phyloP scores from a whole-genome alignment of 2,329 filamentous ascomycete genomes.

The Neofusicoccum parvum region DNA sequence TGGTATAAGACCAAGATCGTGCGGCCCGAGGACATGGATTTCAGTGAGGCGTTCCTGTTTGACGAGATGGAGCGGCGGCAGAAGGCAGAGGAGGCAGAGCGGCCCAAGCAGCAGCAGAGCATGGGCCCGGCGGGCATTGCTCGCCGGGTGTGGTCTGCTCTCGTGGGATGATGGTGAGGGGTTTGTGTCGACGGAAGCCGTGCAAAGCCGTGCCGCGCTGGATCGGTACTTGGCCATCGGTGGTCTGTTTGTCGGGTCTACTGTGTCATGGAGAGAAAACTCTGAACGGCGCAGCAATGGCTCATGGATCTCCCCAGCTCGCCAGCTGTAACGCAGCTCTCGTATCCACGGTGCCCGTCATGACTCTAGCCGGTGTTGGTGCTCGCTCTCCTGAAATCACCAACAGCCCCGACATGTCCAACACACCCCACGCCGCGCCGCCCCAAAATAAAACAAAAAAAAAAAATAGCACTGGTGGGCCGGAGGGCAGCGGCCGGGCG shows the following conservation, averaged over 20 bases:
- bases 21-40: conserved; percentile 18
- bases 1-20: conserved; percentile 20
- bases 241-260: neutral
- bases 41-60: conserved; percentile 17
- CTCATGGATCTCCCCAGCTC: neutral
- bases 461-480: neutral
- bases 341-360: neutral
- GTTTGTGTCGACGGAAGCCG: neutral
- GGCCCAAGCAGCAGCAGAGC: neutral
- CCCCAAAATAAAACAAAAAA: neutral
- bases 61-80: conserved; percentile 16
- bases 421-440: neutral
- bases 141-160: conserved; percentile 3
- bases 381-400: neutral
- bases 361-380: neutral
- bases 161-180: conserved; percentile 7
- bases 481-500: too few relatives aligned
- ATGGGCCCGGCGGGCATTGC: neutral
- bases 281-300: neutral
- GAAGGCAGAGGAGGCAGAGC: neutral
- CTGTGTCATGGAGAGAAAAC: neutral
- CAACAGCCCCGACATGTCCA: neutral
- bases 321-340: conserved; percentile 4
- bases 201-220: too few relatives aligned
- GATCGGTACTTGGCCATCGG: neutral